A percentile compares a stretch with the other conserved stretches of the same genome.
These are phyloP conservation scores for Neckera pumila DNA, from an alignment of 225 moss, liverwort and hornwort species.

Conservation along the genomic window DNA sequence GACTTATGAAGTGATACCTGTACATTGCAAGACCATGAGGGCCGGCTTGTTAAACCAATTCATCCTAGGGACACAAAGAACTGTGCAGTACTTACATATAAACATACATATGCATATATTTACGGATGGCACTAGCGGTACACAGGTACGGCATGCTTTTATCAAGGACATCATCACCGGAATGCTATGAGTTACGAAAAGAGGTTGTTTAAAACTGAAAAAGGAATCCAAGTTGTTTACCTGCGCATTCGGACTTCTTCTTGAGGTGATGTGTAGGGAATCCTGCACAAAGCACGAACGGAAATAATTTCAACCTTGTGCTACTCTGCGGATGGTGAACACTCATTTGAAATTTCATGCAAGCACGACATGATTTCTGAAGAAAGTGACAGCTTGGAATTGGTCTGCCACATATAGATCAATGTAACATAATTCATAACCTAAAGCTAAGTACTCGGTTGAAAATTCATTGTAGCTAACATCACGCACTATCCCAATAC, in stretches of 20 bases:
- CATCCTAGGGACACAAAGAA: neutral
- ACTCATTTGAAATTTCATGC: neutral
- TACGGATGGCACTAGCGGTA: neutral
- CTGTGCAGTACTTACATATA: neutral
- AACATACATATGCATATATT: neutral
- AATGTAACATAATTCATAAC: neutral
- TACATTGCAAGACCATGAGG: neutral
- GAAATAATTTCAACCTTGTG: neutral
- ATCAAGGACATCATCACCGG: neutral
- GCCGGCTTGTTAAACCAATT: neutral
- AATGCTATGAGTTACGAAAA: neutral
- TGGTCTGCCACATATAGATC: neutral
- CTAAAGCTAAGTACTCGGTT: neutral
- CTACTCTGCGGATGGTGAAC: neutral
- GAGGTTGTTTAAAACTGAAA: neutral
- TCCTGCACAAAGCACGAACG: slow-evolving; percentile 18
- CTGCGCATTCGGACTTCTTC: slow-evolving; percentile 28
- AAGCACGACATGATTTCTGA: neutral
- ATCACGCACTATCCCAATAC: neutral
- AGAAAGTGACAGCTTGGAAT: neutral
- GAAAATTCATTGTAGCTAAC: neutral
- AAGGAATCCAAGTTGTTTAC: neutral
- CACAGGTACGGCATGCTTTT: neutral
- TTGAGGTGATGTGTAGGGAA: slow-evolving; percentile 5
- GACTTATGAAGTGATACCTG: slow-evolving; percentile 46